Base-by-base conservation (phyloP, 306 rosid genomes). In the cucumber (Cucumis sativus) region DNA sequence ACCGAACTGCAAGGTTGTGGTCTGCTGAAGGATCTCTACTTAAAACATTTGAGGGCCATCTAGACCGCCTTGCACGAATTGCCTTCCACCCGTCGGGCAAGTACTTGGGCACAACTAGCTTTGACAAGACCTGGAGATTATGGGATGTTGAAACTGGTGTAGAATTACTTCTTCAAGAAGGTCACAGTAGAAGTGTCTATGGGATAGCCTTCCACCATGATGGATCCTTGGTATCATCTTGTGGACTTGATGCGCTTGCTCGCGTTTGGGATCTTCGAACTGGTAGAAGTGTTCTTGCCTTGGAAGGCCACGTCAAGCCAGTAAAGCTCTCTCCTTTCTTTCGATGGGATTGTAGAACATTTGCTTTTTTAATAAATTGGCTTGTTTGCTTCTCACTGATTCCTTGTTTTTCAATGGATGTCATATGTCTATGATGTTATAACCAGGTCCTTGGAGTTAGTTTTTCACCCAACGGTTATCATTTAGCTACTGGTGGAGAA, bases 241-340 rank as follows among this genome's bases (percentile, higher is more conserved):
- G 96, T 84, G 99, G 97, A 68, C 87, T 89, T 72, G 99, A 95
- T 85, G 73, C 97, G 4, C 91, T 92, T 64, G 89, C 93, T 80
- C 93, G 97, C 81, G 92, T 92, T 80, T 95, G 97, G 99, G 97
- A 95, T 82, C 97, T 95, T 61, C 93, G 97, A 70, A 90, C 91
- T 72, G 97, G 99, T 71, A 91, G 88, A 87, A 92, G 97, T 81
- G 83, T 95, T 86, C 97, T 92, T 85, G 89, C 96, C 54, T 85
- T 95, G 41, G 97, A 95, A 87, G 99, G 97, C 82, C 99, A 95
- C 81, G 97, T 95, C 81, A 92, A 95, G 78, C 90, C 92, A 41
- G 97, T 92, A 80, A 90, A 91, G 61, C 69, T 75, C 64, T 74
- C 41, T 64, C 20, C 15, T 21, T 64, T 39, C 43, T 78, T 67